Evolutionary conservation across 2,329 filamentous ascomycete species (phyloP), one percentile per base, ranked within the genome.

Genomic region (Talaromyces sp.): DNA sequence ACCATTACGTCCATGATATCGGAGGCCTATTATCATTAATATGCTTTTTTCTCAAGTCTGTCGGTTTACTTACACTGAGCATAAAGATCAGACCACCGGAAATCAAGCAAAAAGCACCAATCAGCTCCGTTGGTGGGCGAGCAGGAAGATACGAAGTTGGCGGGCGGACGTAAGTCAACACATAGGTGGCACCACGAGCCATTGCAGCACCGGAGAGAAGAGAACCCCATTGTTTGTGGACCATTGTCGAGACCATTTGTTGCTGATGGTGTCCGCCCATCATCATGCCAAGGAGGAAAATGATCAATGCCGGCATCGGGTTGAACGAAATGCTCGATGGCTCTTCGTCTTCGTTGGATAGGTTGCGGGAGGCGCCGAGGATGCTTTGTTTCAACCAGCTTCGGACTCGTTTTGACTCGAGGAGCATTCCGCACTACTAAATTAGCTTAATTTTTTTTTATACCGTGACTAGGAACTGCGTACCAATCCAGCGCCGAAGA

Each of bases 141-240:
- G 91, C 90, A 0, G 94, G 92, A 22, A 93, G 83, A 67, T 91
- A 85, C 0, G 92, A 96, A 33, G 83, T 89, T 1, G 93, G 93
- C 16, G 93, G 93, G 69, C 88, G 88, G 62, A 97, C 80, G 76
- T 90, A 98, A 65, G 92, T 78, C 47, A 93, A 78, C 5, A 95
- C 77, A 75, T 97, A 98, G 7, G 93, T 96, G 64, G 91, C 79
- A 1, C 84, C 88, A 56, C 94, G 87, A 27, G 92, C 88, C 65
- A 96, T 83, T 0, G 93, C 89, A 63, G 92, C 93, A 31, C 89
- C 92, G 56, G 91, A 85, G 62, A 98, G 84, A 69, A 98, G 84
- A 72, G 88, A 88, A 31, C 94, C 94, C 94, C 94, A 98, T 77
- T 97, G 93, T 74, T 89, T 89, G 79, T 98, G 94, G 58, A 98